Evolutionary conservation across 805 yeast genomes (phyloP).

Genomic region (Wickerhamomyces queroliae): DNA sequence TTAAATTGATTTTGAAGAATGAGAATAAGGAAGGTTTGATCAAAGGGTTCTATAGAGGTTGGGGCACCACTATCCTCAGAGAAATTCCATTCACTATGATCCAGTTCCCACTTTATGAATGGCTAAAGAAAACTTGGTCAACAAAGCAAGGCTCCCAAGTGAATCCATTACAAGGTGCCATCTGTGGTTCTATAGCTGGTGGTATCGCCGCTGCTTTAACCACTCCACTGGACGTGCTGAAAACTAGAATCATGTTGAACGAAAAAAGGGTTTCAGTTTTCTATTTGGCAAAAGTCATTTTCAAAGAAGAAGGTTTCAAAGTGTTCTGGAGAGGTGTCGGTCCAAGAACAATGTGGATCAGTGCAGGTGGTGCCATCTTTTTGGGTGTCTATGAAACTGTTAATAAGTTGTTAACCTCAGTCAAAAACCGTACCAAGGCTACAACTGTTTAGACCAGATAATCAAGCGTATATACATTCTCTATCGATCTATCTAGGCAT

Average conservation of each 20-base stretch:
- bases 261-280: constrained; percentile 40
- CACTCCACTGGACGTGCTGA: constrained; percentile 74
- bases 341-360: constrained; percentile 95
- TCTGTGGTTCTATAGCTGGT: constrained; percentile 80
- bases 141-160: constrained; percentile 33
- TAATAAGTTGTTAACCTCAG: constrained; percentile 10
- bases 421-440: background rate
- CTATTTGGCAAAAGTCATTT: constrained; percentile 44
- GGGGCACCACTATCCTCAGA: constrained; percentile 86
- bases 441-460: too few relatives aligned
- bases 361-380: constrained; percentile 97
- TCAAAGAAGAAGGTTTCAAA: constrained; percentile 64
- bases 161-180: constrained; percentile 71
- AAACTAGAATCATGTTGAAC: constrained; percentile 81
- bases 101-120: constrained; percentile 92
- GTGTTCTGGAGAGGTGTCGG: constrained; percentile 85
- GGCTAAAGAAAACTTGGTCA: constrained; percentile 59
- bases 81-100: constrained; percentile 96
- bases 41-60: constrained; percentile 85
- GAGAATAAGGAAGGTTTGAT: constrained; percentile 72
- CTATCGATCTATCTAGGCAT: constrained; percentile 17
- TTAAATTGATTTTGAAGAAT: constrained; percentile 55
- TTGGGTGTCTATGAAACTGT: constrained; percentile 83
- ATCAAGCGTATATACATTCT: background rate
- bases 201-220: constrained; percentile 78